A percentile compares a stretch with the other conserved stretches of the same genome.
Evolutionary conservation across 768 basidiomycete genomes (phyloP).

Genomic region (Suillus spraguei): DNA sequence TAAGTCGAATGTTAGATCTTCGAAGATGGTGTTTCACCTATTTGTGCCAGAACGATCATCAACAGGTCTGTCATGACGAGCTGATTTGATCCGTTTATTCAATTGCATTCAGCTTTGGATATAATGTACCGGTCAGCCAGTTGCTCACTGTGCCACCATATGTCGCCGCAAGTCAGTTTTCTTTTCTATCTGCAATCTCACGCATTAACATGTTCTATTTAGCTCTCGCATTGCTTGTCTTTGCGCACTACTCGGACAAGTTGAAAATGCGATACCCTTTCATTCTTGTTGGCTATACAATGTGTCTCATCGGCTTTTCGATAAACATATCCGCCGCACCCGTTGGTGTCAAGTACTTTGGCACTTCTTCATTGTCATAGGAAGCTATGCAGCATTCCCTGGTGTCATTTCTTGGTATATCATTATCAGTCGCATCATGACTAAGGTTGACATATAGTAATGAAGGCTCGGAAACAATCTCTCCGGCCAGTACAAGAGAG

Average conservation of each 20-base stretch:
- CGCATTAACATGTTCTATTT: not conserved
- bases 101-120: conserved; percentile 49
- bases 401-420: conserved; percentile 62
- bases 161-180: conserved; percentile 54
- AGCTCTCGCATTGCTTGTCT: conserved; percentile 53
- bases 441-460: not conserved
- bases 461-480: conserved; percentile 16
- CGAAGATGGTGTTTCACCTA: not conserved
- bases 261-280: conserved; percentile 58
- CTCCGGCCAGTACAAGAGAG: conserved; percentile 68
- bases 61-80: not conserved
- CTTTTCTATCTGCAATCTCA: conserved; percentile 17
- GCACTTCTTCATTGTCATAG: conserved; percentile 64
- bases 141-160: conserved; percentile 69
- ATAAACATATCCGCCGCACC: conserved; percentile 60
- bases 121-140: conserved; percentile 54
- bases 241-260: conserved; percentile 60
- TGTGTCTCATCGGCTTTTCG: conserved; percentile 56
- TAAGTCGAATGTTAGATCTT: conserved; percentile 36
- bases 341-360: conserved; percentile 65
- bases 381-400: conserved; percentile 63
- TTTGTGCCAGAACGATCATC: conserved; percentile 14
- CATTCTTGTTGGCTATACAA: conserved; percentile 49
- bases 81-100: conserved; percentile 12
- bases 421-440: not conserved